Percentiles rank a stretch among this genome's conserved stretches.
Evolutionary conservation across 805 yeast species (phyloP).

Genomic region (Candida cerambycidarum): DNA sequence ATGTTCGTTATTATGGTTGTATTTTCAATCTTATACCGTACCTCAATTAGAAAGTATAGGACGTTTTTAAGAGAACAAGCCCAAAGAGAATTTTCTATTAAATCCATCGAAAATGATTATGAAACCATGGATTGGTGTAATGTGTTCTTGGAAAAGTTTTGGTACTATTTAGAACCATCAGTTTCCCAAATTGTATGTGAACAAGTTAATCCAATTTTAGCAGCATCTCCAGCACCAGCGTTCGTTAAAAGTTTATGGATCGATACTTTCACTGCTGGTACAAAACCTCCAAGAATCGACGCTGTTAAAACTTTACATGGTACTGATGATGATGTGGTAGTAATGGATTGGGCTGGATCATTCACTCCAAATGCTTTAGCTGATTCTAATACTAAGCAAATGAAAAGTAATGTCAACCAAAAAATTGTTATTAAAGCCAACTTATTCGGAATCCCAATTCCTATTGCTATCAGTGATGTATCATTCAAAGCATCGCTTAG

Average conservation of each 20-base stretch:
- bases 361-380: conserved; percentile 88
- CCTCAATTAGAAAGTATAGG: conserved; percentile 80
- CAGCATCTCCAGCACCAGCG: conserved; percentile 75
- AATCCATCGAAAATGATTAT: conserved; percentile 79
- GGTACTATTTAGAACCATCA: conserved; percentile 90
- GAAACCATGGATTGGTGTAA: conserved; percentile 97
- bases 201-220: conserved; percentile 80
- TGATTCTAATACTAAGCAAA: conserved; percentile 82
- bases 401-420: conserved; percentile 82
- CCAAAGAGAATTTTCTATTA: conserved; percentile 81
- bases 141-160: conserved; percentile 82
- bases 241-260: conserved; percentile 83
- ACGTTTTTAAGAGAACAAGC: conserved; percentile 71
- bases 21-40: conserved; percentile 72
- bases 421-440: conserved; percentile 72
- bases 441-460: conserved; percentile 79
- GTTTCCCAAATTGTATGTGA: conserved; percentile 82
- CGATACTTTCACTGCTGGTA: conserved; percentile 86
- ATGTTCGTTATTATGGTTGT: conserved; percentile 67
- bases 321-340: conserved; percentile 89
- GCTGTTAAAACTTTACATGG: conserved; percentile 84
- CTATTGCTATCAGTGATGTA: conserved; percentile 76
- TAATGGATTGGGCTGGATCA: conserved; percentile 96
- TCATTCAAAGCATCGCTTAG: conserved; percentile 74
- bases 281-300: conserved; percentile 94